Evolutionary conservation across 225 moss, liverwort and hornwort species (phyloP).

Genomic region (Polytrichum formosum): DNA sequence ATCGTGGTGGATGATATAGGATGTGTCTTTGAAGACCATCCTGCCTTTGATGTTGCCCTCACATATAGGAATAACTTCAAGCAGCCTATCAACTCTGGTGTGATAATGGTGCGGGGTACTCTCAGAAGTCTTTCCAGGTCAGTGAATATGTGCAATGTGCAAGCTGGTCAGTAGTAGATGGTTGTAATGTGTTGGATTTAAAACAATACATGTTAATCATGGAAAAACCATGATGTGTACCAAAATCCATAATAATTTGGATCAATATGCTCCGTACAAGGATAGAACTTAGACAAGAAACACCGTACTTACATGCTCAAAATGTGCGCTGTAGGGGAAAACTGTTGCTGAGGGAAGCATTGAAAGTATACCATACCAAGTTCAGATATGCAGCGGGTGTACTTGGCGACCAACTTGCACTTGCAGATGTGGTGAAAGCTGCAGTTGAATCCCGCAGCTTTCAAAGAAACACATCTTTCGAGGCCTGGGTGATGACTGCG

Average conservation of each 20-base stretch:
- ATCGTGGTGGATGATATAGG: conserved; percentile 45
- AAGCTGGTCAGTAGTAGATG: too few species aligned
- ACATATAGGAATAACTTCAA: conserved; percentile 47
- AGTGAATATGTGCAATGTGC: background rate
- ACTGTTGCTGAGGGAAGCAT: conserved; percentile 30
- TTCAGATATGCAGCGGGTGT: conserved; percentile 31
- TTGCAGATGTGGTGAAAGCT: conserved; percentile 32
- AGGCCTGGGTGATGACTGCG: conserved; percentile 22
- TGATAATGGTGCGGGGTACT: conserved; percentile 58
- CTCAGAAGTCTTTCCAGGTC: conserved; percentile 40
- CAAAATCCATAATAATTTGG: too few species aligned
- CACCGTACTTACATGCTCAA: too few species aligned
- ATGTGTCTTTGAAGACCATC: conserved; percentile 38
- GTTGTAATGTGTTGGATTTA: too few species aligned
- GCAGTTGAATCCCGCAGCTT: conserved; percentile 15
- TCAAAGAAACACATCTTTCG: conserved; percentile 24
- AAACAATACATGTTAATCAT: too few species aligned
- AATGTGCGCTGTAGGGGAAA: conserved; percentile 24
- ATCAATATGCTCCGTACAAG: too few species aligned
- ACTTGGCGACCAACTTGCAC: conserved; percentile 60
- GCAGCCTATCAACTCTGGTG: conserved; percentile 58
- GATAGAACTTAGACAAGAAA: too few species aligned
- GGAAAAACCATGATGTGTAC: too few species aligned
- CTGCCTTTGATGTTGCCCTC: conserved; percentile 43
- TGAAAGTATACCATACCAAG: conserved; percentile 32